phyloP scores from a whole-genome alignment of 2,329 filamentous ascomycete genomes.

The Fusarium burgessii region DNA sequence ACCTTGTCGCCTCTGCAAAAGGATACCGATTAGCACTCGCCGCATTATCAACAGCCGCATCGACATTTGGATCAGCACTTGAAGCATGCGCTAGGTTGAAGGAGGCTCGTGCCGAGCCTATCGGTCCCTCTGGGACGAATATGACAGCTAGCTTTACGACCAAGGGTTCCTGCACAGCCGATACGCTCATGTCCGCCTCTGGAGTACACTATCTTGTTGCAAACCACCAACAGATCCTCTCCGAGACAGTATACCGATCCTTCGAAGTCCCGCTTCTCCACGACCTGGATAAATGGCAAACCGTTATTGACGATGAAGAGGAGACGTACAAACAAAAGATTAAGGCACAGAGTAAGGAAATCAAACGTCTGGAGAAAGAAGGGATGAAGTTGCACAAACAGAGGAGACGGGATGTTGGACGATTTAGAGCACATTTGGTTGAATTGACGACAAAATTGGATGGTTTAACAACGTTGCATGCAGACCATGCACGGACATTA shows the following conservation, averaged over 20 bases:
- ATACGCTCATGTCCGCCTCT: slow-evolving; percentile 70
- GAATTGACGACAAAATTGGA: slow-evolving; percentile 72
- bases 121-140: slow-evolving; percentile 55
- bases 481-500: slow-evolving; percentile 68
- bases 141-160: slow-evolving; percentile 62
- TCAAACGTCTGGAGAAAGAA: slow-evolving; percentile 73
- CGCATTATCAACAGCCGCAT: slow-evolving; percentile 70
- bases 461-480: slow-evolving; percentile 70
- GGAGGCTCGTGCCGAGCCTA: slow-evolving; percentile 71
- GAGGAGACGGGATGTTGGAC: slow-evolving; percentile 69
- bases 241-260: slow-evolving; percentile 74
- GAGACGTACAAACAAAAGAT: slow-evolving; percentile 68
- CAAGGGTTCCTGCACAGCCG: slow-evolving; percentile 69
- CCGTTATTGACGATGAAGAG: slow-evolving; percentile 73
- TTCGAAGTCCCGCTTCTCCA: slow-evolving; percentile 78
- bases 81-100: slow-evolving; percentile 77
- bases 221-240: slow-evolving; percentile 77
- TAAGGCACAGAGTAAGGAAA: slow-evolving; percentile 68
- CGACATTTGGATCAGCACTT: slow-evolving; percentile 72
- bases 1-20: slow-evolving; percentile 72
- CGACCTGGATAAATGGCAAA: slow-evolving; percentile 74
- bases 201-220: slow-evolving; percentile 76
- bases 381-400: slow-evolving; percentile 72
- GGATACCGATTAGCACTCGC: slow-evolving; percentile 72
- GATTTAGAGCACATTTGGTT: slow-evolving; percentile 72